Conservation (phyloP, 768 basidiomycete species). For the Termitomyces titanicus region DNA sequence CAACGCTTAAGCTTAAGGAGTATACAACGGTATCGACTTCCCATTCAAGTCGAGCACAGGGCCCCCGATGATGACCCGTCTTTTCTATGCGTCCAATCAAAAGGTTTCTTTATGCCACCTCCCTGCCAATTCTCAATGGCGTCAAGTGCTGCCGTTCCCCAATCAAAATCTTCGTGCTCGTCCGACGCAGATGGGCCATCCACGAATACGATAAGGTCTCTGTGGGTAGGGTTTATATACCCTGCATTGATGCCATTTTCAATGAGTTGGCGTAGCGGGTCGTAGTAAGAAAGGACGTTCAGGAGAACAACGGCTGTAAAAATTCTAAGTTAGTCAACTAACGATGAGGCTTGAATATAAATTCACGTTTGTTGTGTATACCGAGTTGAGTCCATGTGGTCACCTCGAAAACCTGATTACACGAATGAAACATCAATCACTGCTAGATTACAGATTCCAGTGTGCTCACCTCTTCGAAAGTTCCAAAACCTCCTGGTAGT, state of each 20-base stretch:
- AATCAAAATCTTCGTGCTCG: constrained; percentile 64
- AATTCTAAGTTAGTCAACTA: not conserved
- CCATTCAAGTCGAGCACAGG: constrained; percentile 3
- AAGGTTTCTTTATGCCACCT: constrained; percentile 28
- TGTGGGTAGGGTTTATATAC: constrained; percentile 67
- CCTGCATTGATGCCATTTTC: constrained; percentile 61
- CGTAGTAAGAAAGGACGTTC: constrained; percentile 84
- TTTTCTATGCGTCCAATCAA: constrained; percentile 45
- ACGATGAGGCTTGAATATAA: not conserved
- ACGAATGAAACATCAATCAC: not conserved
- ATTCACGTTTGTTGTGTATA: constrained; percentile 76
- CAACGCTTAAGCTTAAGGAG: not conserved
- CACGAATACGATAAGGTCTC: constrained; percentile 65
- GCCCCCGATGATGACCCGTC: constrained; percentile 20
- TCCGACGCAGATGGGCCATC: constrained; percentile 58
- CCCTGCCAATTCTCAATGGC: constrained; percentile 62
- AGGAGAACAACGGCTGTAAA: constrained; percentile 72
- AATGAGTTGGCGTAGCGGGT: constrained; percentile 77
- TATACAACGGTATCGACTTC: not conserved
- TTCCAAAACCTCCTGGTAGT: constrained; percentile 92
- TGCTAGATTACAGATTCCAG: not conserved
- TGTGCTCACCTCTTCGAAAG: constrained; percentile 84
- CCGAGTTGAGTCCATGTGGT: constrained; percentile 93
- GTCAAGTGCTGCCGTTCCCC: constrained; percentile 68
- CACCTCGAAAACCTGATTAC: constrained; percentile 74